Evolutionary conservation across 345 rosid genomes (phyloP).

Genomic region (Aquilaria sinensis): DNA sequence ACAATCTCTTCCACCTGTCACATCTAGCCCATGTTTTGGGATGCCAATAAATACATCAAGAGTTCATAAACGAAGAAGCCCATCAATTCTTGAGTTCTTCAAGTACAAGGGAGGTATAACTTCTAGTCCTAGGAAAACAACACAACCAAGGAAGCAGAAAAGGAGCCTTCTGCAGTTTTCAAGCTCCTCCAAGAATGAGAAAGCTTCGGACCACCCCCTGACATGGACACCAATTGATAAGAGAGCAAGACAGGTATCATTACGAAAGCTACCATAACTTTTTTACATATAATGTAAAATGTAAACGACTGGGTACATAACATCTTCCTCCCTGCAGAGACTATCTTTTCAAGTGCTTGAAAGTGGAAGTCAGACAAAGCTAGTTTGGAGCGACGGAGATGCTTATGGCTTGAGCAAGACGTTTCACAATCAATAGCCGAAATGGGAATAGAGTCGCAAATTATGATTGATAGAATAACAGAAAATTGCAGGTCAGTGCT

Average conservation of each 20-base stretch:
- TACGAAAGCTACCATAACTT: background rate
- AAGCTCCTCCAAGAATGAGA: slow-evolving; percentile 27
- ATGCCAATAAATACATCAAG: slow-evolving; percentile 33
- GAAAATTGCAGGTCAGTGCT: slow-evolving; percentile 13
- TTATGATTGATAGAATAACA: background rate
- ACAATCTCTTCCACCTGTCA: slow-evolving; percentile 46
- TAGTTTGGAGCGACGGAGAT: slow-evolving; percentile 61
- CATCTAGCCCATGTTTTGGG: slow-evolving; percentile 31
- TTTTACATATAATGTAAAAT: background rate
- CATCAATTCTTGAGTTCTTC: slow-evolving; percentile 75
- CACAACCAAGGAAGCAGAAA: slow-evolving; percentile 53
- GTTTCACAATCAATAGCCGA: slow-evolving; percentile 16
- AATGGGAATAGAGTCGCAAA: slow-evolving; percentile 2
- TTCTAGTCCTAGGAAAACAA: slow-evolving; percentile 21
- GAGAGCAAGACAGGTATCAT: slow-evolving; percentile 55
- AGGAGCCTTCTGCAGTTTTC: slow-evolving; percentile 30
- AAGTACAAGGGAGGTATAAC: slow-evolving; percentile 67
- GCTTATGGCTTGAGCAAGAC: slow-evolving; percentile 25
- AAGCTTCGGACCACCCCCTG: slow-evolving; percentile 28
- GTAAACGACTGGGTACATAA: background rate
- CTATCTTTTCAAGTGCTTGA: slow-evolving; percentile 48
- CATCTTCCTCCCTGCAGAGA: slow-evolving; percentile 36
- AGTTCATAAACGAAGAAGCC: slow-evolving; percentile 55
- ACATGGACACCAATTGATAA: slow-evolving; percentile 68
- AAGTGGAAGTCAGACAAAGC: slow-evolving; percentile 63